Evolutionary conservation across 129 eudicot genomes (phyloP), one percentile per base, ranked within the genome.

Genomic region (Tagetes patula): DNA sequence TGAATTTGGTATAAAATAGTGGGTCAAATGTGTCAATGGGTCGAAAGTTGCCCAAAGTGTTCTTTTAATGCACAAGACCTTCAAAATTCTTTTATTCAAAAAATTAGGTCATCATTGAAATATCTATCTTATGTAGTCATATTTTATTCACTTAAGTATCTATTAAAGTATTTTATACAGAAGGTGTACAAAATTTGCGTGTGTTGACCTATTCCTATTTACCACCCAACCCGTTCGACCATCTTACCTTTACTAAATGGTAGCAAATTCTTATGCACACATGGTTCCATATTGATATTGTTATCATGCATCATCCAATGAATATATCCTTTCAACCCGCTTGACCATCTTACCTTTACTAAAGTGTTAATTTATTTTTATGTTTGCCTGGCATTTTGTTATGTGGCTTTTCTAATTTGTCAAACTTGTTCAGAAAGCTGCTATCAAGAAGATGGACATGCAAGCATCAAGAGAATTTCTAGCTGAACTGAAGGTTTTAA

Each of bases 361-460:
- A 10, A 65, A 37, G 33, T 34, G 14, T 31, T 31, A 49, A 20
- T 0, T 20, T 20, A 20, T 20, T 27, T 75, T 53, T 41, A 42
- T 66, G 65, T 65, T 10, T 53, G 53, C 53, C 27, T 65, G 39
- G 13, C 45, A 36, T 38, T 52, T 14, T 58, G 48, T 58, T 72
- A 12, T 20, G 50, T 55, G 3, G 3, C 33, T 37, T 43, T 60
- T 68, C 20, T 59, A 59, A 70, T 38, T 76, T 53, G 37, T 30
- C 5, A 27, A 48, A 41, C 58, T 72, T 73, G 5, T 80, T 83
- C 87, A 89, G 96, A 93, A 84, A 89, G 98, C 98, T 59, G 98
- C 98, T 36, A 84, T 93, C 42, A 89, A 89, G 86, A 89, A 93
- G 87, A 89, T 93, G 98, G 96, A 82, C 78, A 93, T 93, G 96